Evolutionary conservation across 176 grass and related monocot genomes (phyloP), one percentile per base, ranked within the genome.

Genomic region (Areca catechu): DNA sequence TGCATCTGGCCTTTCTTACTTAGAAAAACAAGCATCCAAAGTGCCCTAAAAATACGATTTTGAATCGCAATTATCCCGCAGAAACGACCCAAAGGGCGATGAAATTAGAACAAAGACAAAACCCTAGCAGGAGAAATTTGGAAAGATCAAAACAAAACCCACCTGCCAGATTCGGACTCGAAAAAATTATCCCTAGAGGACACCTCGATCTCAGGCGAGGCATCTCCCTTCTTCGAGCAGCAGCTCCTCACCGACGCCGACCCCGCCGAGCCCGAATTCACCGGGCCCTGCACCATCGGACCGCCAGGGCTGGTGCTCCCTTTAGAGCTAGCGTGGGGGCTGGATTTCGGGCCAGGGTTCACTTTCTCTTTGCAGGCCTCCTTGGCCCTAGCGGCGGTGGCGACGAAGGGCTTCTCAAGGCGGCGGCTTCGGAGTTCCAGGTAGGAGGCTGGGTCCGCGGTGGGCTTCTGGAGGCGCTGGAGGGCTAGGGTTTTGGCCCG

Each of bases 391-490:
- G 54, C 19, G 21, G 47, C 56, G 16, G 21, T 10, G 5, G 24
- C 57, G 5, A 25, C 16, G 19, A 72, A 50, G 25, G 27, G 57
- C n/a, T 72, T 72, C 58, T 62, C 58, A 4, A 72, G 58, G 25
- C 70, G 70, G 49, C 70, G 70, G 25, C 58, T 72, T 3, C 58
- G 70, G 50, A 72, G 70, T 24, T 72, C 70, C 19, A 72, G 70
- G 50, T 72, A 72, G 70, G 70, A 52, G 19, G 58, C 17, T 12
- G 27, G 14, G 49, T 61, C 70, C 2, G 3, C 19, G 27, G 56
- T 16, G 43, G 37, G 15, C 34, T 37, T 37, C 30, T 43, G 34
- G 34, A 43, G 34, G 34, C 34, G 34, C 34, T 43, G 34, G 34
- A 43, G 34, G 34, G 67, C 67, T 20, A 72, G 58, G 50, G 70